phyloP scores from a whole-genome alignment of 352 stramenopile species.

The Phytophthora tubulina region DNA sequence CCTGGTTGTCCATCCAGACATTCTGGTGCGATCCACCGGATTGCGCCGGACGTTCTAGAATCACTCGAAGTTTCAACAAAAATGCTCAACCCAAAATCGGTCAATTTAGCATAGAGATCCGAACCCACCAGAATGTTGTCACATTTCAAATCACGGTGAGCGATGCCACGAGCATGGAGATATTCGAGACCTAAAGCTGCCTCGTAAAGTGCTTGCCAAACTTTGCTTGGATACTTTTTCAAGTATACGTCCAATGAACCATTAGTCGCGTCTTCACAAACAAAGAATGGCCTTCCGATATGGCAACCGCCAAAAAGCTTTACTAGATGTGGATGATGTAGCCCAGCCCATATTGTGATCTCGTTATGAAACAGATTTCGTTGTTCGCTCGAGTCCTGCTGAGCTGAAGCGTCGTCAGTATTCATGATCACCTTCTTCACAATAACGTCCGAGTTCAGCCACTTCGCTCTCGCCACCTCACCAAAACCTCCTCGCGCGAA shows the following conservation, averaged over 20 bases:
- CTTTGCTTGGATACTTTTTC: neutral
- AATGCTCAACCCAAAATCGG: slow-evolving; percentile 49
- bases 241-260: slow-evolving; percentile 40
- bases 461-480: slow-evolving; percentile 16
- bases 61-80: neutral
- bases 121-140: slow-evolving; percentile 84
- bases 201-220: slow-evolving; percentile 44
- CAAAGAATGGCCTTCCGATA: slow-evolving; percentile 38
- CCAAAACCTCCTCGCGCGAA: slow-evolving; percentile 1
- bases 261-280: slow-evolving; percentile 42
- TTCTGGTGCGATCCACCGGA: slow-evolving; percentile 19
- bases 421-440: slow-evolving; percentile 13
- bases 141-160: slow-evolving; percentile 89
- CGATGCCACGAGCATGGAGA: slow-evolving; percentile 61
- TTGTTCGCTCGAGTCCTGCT: neutral
- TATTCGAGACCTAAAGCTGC: slow-evolving; percentile 59
- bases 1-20: neutral
- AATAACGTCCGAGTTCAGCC: slow-evolving; percentile 25
- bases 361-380: slow-evolving; percentile 24
- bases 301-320: slow-evolving; percentile 49
- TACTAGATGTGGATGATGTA: slow-evolving; percentile 54
- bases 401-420: too few relatives aligned
- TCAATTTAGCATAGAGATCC: slow-evolving; percentile 42
- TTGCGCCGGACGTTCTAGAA: neutral
- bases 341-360: slow-evolving; percentile 39